Base-by-base conservation (phyloP, 805 yeast species). In the Candida piceae region DNA sequence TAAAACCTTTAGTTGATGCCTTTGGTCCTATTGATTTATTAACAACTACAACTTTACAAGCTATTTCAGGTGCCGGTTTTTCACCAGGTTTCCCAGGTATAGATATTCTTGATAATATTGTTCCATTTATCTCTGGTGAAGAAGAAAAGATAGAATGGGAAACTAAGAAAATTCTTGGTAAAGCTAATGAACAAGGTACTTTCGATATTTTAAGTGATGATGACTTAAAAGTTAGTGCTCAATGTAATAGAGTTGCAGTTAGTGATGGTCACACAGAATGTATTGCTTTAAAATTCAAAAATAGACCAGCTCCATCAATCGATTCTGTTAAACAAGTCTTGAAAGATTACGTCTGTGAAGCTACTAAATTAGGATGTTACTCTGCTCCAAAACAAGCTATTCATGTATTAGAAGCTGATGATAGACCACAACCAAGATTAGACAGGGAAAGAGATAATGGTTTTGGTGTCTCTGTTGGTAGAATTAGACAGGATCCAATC, bases 91-190 rank as follows among this genome's bases (percentile, higher is more conserved):
- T 89, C 39, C 79, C 96, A 16, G 93, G 95, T 47, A 89, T 93
- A 63, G 97, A 93, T 58, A 79, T 90, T 38, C 72, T 93, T 52
- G 98, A 93, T 66, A 93, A 93, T 66, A 74, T 93, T 49, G 87
- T 93, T 38, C 98, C 98, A 29, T 93, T 69, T 72, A 93, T 93
- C 57, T 72, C 88, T 47, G 97, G 97, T 31, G 98, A 93, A 66
- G 98, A 93, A 67, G 98, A 93, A 51, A 93, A 93, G 68, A 86
- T 93, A 52, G 98, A 93, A 66, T 88, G 95, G 94, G 98, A 93
- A 70, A 88, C 97, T 37, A 84, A 86, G 59, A 93, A 93, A 69
- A 93, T 93, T 48, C 72, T 93, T 53, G 97, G 96, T 46, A 58
- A 68, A 36, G 52, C 80, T 25, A 70, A 77, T 1, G 72, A 64